Evolutionary conservation across 148 eudicot species (phyloP), one percentile per base, ranked within the genome.

Genomic region (Vaccinium macrocarpon): DNA sequence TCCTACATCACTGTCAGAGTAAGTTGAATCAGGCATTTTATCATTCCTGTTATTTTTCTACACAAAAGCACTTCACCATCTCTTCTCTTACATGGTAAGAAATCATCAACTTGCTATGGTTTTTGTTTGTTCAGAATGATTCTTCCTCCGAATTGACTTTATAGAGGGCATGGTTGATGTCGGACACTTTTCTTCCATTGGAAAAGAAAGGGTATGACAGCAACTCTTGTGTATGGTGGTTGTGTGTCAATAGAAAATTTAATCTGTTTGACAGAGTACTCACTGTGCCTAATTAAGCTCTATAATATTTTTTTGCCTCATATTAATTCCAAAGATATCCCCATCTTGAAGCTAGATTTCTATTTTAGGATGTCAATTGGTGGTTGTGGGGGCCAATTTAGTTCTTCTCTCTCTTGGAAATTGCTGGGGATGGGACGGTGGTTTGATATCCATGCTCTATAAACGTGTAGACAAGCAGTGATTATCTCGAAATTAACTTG

Each of bases 1-100:
- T 91, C 98, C 6, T 95, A 88, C 82, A 95, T 95, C 84, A 95
- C 94, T 80, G 98, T 95, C 73, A 93, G 87, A 85, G 98, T 95
- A 90, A 90, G 92, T 88, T 76, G 8, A 55, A 56, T 21, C 68
- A 1, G 23, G 50, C 29, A 27, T 46, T 18, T 77, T 48, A 59
- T 66, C 21, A 14, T 52, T 55, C 14, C 70, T 18, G 18, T 50
- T 25, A 55, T 21, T 13, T 42, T 23, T 19, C 66, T 23, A 78
- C 21, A 1, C 19, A 29, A 56, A n/a, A 78, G 7, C 29, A 52
- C 57, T 57, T 79, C 14, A 15, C 18, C 29, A 18, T 75, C 5
- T n/a, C 53, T 66, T 18, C 49, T 64, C 66, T 18, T 25, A 8
- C 51, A 48, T 25, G 32, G 27, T 21, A 61, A 0, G 59, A 48